These are phyloP conservation scores for Pseudogymnoascus sp. DNA, from an alignment of 2,329 filamentous ascomycete genomes.

Conservation along the genomic window DNA sequence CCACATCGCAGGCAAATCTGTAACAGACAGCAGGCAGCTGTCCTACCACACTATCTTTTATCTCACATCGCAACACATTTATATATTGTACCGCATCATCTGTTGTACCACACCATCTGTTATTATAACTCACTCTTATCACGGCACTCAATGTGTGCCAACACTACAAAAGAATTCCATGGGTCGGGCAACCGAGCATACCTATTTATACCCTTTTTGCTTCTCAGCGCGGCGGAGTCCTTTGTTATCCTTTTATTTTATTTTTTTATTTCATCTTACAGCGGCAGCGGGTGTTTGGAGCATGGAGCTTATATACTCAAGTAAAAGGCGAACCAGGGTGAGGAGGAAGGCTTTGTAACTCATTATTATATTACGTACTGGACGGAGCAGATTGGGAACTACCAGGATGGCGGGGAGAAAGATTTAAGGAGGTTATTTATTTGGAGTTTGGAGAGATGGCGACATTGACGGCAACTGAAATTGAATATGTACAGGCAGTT, in stretches of 20 bases:
- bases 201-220: conserved; percentile 2
- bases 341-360: not conserved
- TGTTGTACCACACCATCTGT: not conserved
- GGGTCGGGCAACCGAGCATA: conserved; percentile 1
- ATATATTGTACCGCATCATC: not conserved
- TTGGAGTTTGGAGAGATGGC: not conserved
- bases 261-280: not conserved
- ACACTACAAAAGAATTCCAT: not conserved
- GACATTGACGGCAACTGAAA: not conserved
- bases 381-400: not conserved
- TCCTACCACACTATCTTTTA: not conserved
- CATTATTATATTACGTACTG: not conserved
- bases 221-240: not conserved
- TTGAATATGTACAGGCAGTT: not conserved
- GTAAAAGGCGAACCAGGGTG: not conserved
- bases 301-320: not conserved
- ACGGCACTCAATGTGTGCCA: not conserved
- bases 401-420: not conserved
- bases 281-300: not conserved
- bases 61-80: not conserved
- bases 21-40: not conserved
- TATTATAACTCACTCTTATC: not conserved
- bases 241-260: conserved; percentile 1
- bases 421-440: not conserved
- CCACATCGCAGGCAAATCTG: not conserved